Evolutionary conservation across 2,329 filamentous ascomycete species (phyloP).

Genomic region (Colletotrichum plurivorum): DNA sequence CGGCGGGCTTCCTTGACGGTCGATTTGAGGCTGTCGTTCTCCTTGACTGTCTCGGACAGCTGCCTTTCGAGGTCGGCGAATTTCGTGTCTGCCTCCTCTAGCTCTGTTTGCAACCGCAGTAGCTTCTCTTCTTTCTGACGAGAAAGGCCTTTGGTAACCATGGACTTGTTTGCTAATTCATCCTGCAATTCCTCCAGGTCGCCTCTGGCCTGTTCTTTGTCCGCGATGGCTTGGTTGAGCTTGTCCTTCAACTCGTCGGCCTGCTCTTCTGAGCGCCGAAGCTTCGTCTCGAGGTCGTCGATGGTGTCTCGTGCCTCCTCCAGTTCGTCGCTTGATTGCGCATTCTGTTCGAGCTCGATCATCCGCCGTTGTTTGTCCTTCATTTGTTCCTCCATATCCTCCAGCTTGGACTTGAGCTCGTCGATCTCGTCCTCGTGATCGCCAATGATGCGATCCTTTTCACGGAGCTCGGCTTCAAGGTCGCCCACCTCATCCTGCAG

Average conservation of each 20-base stretch:
- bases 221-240: conserved; percentile 65
- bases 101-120: conserved; percentile 75
- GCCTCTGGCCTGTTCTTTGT: conserved; percentile 70
- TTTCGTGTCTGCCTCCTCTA: conserved; percentile 67
- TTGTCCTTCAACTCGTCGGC: conserved; percentile 68
- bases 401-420: conserved; percentile 68
- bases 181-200: conserved; percentile 79
- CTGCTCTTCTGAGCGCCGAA: conserved; percentile 68
- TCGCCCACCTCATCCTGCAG: conserved; percentile 82
- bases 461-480: conserved; percentile 80
- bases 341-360: conserved; percentile 70
- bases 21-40: conserved; percentile 60
- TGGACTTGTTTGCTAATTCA: conserved; percentile 84
- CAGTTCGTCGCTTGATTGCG: conserved; percentile 65
- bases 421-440: conserved; percentile 84
- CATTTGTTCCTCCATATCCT: conserved; percentile 69
- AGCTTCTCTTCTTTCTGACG: conserved; percentile 82
- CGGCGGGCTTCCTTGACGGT: conserved; percentile 60
- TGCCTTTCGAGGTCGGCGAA: conserved; percentile 67
- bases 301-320: conserved; percentile 72
- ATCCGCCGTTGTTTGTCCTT: conserved; percentile 68
- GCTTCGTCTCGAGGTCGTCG: conserved; percentile 68
- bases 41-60: conserved; percentile 60
- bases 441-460: conserved; percentile 81
- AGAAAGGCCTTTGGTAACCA: conserved; percentile 80